Evolutionary conservation across 495 filamentous ascomycete genomes (phyloP).

Genomic region (Xylaria intraflava): DNA sequence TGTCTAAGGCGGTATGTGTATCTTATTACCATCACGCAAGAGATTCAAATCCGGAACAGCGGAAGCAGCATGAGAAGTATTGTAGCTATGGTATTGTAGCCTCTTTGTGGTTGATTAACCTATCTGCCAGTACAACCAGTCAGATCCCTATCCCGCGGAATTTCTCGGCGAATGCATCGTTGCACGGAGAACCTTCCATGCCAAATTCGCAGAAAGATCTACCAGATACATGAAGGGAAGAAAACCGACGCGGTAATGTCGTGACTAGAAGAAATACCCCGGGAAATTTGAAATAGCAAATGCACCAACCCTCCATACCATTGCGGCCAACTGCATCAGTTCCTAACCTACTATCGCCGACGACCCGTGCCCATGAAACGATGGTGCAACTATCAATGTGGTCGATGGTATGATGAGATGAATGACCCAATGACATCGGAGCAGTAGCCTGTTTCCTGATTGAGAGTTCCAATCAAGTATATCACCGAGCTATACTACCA

Average conservation of each 20-base stretch:
- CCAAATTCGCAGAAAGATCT: conserved; percentile 3
- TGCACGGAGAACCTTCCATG: not conserved
- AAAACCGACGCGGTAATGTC: not conserved
- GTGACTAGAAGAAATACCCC: not conserved
- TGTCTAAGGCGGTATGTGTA: no score
- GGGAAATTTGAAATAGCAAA: conserved; percentile 6
- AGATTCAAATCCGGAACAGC: no score
- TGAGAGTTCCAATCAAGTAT: not conserved
- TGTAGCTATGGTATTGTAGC: no score
- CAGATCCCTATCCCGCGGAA: not conserved
- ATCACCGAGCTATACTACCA: not conserved
- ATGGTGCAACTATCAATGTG: not conserved
- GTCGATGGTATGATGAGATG: not conserved
- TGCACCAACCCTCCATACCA: not conserved
- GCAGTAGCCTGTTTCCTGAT: not conserved
- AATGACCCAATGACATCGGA: not conserved
- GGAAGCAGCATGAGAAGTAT: not conserved
- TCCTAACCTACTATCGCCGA: not conserved
- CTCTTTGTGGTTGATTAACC: not conserved
- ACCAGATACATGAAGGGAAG: conserved; percentile 4
- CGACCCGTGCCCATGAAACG: not conserved
- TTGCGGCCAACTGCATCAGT: not conserved
- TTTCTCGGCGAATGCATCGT: not conserved
- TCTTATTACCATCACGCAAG: no score
- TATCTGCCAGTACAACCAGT: conserved; percentile 4